phyloP scores from a whole-genome alignment of 2,329 filamentous ascomycete species.

The Alternaria ethzedia region DNA sequence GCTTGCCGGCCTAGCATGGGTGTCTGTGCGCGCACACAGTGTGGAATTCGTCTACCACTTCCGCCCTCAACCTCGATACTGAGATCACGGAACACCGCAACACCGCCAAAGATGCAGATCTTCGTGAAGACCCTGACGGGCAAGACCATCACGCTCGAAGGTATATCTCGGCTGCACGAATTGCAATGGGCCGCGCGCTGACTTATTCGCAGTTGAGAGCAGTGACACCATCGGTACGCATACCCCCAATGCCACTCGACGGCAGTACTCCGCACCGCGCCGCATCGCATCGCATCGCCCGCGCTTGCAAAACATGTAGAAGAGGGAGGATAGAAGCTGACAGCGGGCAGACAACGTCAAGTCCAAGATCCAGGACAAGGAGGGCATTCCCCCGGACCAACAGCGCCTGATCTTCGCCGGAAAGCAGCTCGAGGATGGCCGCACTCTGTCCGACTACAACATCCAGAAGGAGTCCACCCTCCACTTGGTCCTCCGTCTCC shows the following conservation, averaged over 20 bases:
- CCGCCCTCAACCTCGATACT: constrained; percentile 29
- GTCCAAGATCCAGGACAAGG: constrained; percentile 99
- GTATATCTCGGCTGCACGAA: constrained; percentile 50
- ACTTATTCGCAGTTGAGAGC: constrained; percentile 70
- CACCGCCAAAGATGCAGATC: constrained; percentile 52
- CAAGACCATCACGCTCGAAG: constrained; percentile 98
- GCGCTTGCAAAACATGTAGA: constrained; percentile 5
- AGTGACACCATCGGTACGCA: constrained; percentile 81
- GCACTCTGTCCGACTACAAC: constrained; percentile 97
- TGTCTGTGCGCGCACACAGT: constrained; percentile 24
- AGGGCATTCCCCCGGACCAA: constrained; percentile 97
- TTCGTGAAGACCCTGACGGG: constrained; percentile 99
- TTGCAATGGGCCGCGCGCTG: neutral
- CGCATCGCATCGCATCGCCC: constrained; percentile 16
- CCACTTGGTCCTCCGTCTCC: constrained; percentile 97
- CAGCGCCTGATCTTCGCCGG: constrained; percentile 98
- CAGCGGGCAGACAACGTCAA: constrained; percentile 84
- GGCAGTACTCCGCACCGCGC: constrained; percentile 17
- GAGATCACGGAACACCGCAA: constrained; percentile 38
- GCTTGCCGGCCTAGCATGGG: constrained; percentile 15
- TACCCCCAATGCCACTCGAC: constrained; percentile 18
- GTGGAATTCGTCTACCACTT: constrained; percentile 24
- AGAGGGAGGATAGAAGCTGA: constrained; percentile 22
- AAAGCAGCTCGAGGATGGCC: constrained; percentile 99
- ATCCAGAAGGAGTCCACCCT: constrained; percentile 99